Conservation (phyloP, 805 yeast species). For the Kluyveromyces wickerhamii region DNA sequence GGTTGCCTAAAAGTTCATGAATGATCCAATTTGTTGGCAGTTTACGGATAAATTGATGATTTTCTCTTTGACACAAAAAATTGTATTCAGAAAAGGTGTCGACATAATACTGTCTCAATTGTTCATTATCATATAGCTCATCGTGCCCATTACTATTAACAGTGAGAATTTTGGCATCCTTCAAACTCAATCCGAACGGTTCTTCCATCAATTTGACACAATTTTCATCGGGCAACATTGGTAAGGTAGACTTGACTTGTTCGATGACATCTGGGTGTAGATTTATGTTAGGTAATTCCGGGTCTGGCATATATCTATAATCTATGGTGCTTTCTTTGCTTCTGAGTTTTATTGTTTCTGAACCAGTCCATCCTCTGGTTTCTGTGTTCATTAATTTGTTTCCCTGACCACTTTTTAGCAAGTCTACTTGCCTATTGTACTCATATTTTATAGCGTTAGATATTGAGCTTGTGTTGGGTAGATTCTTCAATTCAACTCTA, state of each 20-base stretch:
- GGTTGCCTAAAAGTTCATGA: constrained; percentile 68
- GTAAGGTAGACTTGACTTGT: constrained; percentile 38
- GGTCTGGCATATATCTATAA: constrained; percentile 91
- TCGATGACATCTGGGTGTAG: constrained; percentile 36
- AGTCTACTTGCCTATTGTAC: constrained; percentile 55
- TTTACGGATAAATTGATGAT: constrained; percentile 27
- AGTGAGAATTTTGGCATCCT: constrained; percentile 68
- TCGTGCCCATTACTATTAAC: constrained; percentile 34
- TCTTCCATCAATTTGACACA: constrained; percentile 36
- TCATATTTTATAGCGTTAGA: constrained; percentile 68
- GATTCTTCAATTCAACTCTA: constrained; percentile 82
- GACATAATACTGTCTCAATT: constrained; percentile 46
- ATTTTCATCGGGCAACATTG: constrained; percentile 55
- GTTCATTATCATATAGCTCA: constrained; percentile 21
- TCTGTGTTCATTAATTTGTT: constrained; percentile 36
- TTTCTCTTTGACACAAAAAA: constrained; percentile 16
- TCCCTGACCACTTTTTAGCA: constrained; percentile 34
- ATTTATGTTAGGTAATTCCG: constrained; percentile 62
- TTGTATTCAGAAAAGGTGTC: constrained; percentile 30
- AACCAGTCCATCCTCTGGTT: constrained; percentile 92
- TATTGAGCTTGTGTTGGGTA: constrained; percentile 78
- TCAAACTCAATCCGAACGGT: constrained; percentile 53
- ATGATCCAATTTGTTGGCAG: constrained; percentile 70
- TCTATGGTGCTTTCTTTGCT: constrained; percentile 77
- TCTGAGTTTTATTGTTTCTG: constrained; percentile 56